Base-by-base conservation (phyloP, 306 rosid species). In the Abrus precatorius region DNA sequence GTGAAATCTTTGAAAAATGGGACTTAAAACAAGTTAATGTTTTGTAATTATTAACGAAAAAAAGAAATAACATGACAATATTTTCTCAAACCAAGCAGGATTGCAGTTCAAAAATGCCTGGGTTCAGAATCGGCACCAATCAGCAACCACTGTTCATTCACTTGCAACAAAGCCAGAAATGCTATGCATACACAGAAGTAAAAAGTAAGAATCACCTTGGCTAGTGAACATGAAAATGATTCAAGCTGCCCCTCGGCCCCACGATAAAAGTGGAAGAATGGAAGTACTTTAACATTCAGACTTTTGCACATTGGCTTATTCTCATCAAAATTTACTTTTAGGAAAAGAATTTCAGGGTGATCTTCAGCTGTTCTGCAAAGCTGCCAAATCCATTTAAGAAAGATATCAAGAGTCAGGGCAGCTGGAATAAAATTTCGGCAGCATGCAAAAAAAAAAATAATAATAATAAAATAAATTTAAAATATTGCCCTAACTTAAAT, bases 291-390 rank as follows among this genome's bases (percentile, higher is more conserved):
- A 66, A 96, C 99, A 65, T 92, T 93, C 91, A 96, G 53, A 80
- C 98, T 92, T 85, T 90, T 93, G 89, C 99, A 96, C 99, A 96
- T 96, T 13, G 91, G 92, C 86, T 96, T 96, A 75, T 96, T 96
- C 90, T 96, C 99, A 76, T 96, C 99, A 85, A 96, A 96, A 67
- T 96, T 93, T 69, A 96, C 93, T 87, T 96, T 96, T 55, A 96
- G 86, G 89, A 96, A 87, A 76, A 93, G 1, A 86, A 96, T 92
- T 64, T 96, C 98, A 8, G 97, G 92, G 81, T 93, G 87, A 47
- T 93, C 99, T 84, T 88, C 99, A 66, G 99, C 97, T 75, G 95
- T 96, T 89, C 90, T 92, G 87, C 98, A 90, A 69, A 96, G 91
- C 99, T 96, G 93, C 83, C 83, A 83, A 64, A 84, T 69, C 78